Percentiles rank a stretch among this genome's conserved stretches.
Conservation (phyloP, 1,284 basidiomycete genomes). For the Ustilago lituana region DNA sequence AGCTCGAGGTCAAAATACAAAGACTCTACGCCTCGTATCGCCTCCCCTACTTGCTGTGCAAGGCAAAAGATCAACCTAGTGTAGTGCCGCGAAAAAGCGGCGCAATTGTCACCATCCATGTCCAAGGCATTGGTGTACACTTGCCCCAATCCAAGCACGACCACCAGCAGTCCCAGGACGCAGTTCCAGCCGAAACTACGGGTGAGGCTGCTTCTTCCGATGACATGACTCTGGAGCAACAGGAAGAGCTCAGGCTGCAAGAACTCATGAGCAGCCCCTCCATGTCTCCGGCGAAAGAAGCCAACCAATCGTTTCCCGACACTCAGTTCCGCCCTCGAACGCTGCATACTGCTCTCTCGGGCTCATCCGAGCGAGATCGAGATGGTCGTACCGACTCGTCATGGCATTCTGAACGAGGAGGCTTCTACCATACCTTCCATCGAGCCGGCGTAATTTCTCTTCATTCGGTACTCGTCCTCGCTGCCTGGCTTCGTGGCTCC, state of each 20-base stretch:
- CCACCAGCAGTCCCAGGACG: background rate
- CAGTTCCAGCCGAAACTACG: background rate
- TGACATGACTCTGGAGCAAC: constrained; percentile 18
- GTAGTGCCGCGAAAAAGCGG: constrained; percentile 21
- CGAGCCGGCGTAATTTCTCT: constrained; percentile 32
- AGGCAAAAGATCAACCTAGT: constrained; percentile 4
- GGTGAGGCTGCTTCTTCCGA: background rate
- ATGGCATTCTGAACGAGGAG: constrained; percentile 1
- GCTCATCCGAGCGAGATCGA: background rate
- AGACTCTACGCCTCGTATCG: constrained; percentile 47
- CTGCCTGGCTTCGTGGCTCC: constrained; percentile 17
- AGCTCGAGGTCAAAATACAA: constrained; percentile 47
- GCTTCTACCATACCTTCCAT: constrained; percentile 25
- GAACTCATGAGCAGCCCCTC: constrained; percentile 43
- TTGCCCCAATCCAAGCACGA: constrained; percentile 31
- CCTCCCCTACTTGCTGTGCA: constrained; percentile 33
- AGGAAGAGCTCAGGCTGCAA: constrained; percentile 39
- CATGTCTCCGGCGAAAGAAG: constrained; percentile 15
- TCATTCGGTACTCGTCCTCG: constrained; percentile 19
- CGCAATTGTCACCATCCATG: constrained; percentile 49
- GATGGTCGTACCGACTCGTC: background rate
- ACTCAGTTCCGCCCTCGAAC: too few relatives aligned
- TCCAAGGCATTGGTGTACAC: constrained; percentile 55
- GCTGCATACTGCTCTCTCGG: background rate
- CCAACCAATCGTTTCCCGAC: too few relatives aligned